Evolutionary conservation across 2,329 filamentous ascomycete species (phyloP).

Genomic region (Colletotrichum australisinense): DNA sequence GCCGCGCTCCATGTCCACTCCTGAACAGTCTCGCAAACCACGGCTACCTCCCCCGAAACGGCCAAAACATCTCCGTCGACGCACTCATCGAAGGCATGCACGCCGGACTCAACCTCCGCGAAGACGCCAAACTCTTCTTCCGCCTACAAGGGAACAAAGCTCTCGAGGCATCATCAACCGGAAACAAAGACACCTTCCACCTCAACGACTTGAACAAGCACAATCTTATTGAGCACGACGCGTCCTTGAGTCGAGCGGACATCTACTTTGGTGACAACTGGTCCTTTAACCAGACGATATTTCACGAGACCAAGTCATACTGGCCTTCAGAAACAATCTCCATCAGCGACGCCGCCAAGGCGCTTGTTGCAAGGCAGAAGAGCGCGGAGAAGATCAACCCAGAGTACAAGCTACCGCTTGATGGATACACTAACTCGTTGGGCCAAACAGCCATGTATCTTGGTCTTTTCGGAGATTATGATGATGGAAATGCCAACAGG

Average conservation of each 20-base stretch:
- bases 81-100: slow-evolving; percentile 34
- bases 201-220: slow-evolving; percentile 41
- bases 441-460: slow-evolving; percentile 37
- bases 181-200: slow-evolving; percentile 36
- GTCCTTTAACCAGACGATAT: slow-evolving; percentile 43
- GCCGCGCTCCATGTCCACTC: slow-evolving; percentile 37
- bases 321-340: slow-evolving; percentile 5
- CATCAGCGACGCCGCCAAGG: slow-evolving; percentile 38
- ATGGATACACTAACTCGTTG: slow-evolving; percentile 24
- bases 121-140: slow-evolving; percentile 34
- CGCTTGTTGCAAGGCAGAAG: slow-evolving; percentile 38
- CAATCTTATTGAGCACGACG: slow-evolving; percentile 30
- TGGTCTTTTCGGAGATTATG: slow-evolving; percentile 33
- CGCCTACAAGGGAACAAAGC: slow-evolving; percentile 31
- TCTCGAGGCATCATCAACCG: slow-evolving; percentile 12
- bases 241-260: slow-evolving; percentile 40
- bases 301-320: slow-evolving; percentile 32
- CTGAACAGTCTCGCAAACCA: slow-evolving; percentile 43
- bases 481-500: slow-evolving; percentile 34
- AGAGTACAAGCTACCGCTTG: slow-evolving; percentile 34
- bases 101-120: slow-evolving; percentile 29
- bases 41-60: slow-evolving; percentile 41
- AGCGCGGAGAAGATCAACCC: slow-evolving; percentile 40
- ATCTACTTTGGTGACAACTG: slow-evolving; percentile 42
- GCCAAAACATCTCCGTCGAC: slow-evolving; percentile 38